These are phyloP conservation scores for Sclerotinia trifoliorum DNA, from an alignment of 2,329 filamentous ascomycete genomes.

Conservation along the genomic window DNA sequence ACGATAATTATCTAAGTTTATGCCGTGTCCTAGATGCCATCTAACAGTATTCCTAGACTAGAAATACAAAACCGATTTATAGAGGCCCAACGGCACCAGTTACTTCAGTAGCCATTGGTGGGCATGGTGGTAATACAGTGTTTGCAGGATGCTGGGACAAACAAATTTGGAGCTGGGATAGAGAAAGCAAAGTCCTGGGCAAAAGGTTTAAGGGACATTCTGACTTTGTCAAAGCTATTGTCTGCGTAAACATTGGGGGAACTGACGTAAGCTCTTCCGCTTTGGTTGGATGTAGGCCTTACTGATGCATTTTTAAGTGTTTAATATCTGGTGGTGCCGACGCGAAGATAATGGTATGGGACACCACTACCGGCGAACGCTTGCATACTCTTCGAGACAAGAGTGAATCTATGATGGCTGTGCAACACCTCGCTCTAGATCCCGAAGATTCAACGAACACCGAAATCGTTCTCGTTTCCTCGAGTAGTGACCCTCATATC, in stretches of 20 bases:
- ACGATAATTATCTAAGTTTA: conserved; percentile 23
- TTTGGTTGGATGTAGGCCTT: conserved; percentile 2
- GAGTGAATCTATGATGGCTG: conserved; percentile 66
- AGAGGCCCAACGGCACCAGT: conserved; percentile 77
- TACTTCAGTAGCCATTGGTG: conserved; percentile 70
- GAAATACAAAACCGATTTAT: conserved; percentile 53
- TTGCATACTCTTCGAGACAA: conserved; percentile 78
- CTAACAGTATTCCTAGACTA: conserved; percentile 40
- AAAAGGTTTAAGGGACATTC: conserved; percentile 71
- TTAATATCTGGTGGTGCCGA: conserved; percentile 77
- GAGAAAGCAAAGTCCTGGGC: conserved; percentile 53
- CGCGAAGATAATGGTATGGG: conserved; percentile 81
- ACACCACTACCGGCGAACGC: conserved; percentile 63
- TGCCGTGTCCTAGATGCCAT: not conserved
- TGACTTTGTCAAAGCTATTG: conserved; percentile 87
- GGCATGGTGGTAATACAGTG: conserved; percentile 55
- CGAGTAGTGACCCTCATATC: conserved; percentile 77
- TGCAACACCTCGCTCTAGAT: conserved; percentile 79
- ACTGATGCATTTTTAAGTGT: conserved; percentile 30
- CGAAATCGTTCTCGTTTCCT: conserved; percentile 66
- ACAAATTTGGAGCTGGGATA: conserved; percentile 80
- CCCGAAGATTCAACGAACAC: conserved; percentile 54
- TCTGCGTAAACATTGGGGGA: conserved; percentile 59
- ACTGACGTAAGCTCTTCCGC: conserved; percentile 47
- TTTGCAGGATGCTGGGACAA: conserved; percentile 97